Evolutionary conservation across 306 rosid genomes (phyloP), one percentile per base, ranked within the genome.

Genomic region (Prosopis cineraria): DNA sequence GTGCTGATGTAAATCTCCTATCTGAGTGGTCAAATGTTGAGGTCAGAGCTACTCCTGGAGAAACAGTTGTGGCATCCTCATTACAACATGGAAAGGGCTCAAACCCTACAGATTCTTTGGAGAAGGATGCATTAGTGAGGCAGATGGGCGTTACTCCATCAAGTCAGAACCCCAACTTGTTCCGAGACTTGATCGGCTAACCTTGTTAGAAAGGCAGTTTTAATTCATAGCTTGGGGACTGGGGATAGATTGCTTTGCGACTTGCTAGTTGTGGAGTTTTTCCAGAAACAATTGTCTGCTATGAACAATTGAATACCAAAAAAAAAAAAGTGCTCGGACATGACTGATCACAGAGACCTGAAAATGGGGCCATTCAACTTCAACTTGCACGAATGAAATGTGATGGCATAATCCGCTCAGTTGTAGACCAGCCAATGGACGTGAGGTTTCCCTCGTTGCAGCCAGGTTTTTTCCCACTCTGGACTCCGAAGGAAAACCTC

Each of bases 131-230:
- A 64, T 85, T 81, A 74, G 98, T 91, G 40, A 91, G 98, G 86
- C 94, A 89, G 84, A 79, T 93, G 96, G 98, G 96, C 1, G 98
- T 93, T 78, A 91, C 40, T 37, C 94, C 98, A 55, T 19, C 96
- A 27, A 69, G 88, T 79, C 90, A 83, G 84, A 91, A 93, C 78
- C 98, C 96, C 19, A 88, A 91, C 84, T 88, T 93, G 75, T 93
- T 91, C 56, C 84, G 48, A 68, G 98, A 93, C 78, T 84, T 93
- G 73, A 83, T 91, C 68, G 90, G 97, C 83, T 93, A 84, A 81
- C 6, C 3, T 79, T 58, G 34, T 65, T 52, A 13, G 3, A 47
- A 39, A 66, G 44, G n/a, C 31, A 59, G 29, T 39, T 79, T 44
- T 47, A 72, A 45, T 62, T 63, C 77, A 44, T 53, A 76, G 40